These are phyloP conservation scores for Debaryomyces robertsiae DNA, from an alignment of 1,139 yeast species.

Conservation along the genomic window DNA sequence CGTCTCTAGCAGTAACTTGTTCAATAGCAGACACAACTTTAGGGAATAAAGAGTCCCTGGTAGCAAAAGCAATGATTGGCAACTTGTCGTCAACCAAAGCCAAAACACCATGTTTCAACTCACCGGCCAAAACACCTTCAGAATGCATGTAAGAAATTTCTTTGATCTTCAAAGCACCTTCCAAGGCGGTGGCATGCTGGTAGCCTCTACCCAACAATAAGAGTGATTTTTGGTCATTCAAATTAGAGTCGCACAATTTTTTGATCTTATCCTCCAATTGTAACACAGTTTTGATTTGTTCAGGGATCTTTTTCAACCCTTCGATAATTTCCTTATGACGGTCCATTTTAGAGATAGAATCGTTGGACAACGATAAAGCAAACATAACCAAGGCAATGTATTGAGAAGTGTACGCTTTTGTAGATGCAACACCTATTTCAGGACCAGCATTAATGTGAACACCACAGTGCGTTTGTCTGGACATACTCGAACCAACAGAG, in stretches of 20 bases:
- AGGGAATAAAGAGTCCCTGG: constrained; percentile 96
- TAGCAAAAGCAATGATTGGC: constrained; percentile 95
- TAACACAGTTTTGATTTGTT: constrained; percentile 79
- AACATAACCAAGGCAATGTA: constrained; percentile 96
- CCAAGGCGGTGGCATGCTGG: constrained; percentile 96
- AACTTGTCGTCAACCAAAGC: constrained; percentile 93
- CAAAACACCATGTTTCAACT: constrained; percentile 96
- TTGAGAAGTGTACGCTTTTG: constrained; percentile 98
- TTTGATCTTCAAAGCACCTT: constrained; percentile 97
- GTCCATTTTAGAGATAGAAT: constrained; percentile 70
- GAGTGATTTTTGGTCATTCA: constrained; percentile 82
- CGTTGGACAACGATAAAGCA: constrained; percentile 91
- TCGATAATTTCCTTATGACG: constrained; percentile 87
- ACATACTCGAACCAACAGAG: constrained; percentile 94
- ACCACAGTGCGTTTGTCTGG: constrained; percentile 97
- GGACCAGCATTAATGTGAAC: constrained; percentile 99
- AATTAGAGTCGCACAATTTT: constrained; percentile 67
- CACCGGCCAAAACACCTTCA: constrained; percentile 99
- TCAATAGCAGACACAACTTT: constrained; percentile 95
- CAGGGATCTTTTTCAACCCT: constrained; percentile 83
- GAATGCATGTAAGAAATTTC: constrained; percentile 99
- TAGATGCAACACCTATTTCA: constrained; percentile 99
- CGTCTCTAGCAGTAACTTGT: constrained; percentile 96
- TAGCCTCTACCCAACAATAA: constrained; percentile 95
- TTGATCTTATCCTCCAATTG: constrained; percentile 74